A percentile compares a stretch with the other conserved stretches of the same genome.
These are phyloP conservation scores for Protoeuglena noctilucae DNA, from an alignment of 139 green algal genomes.

Conservation along the genomic window DNA sequence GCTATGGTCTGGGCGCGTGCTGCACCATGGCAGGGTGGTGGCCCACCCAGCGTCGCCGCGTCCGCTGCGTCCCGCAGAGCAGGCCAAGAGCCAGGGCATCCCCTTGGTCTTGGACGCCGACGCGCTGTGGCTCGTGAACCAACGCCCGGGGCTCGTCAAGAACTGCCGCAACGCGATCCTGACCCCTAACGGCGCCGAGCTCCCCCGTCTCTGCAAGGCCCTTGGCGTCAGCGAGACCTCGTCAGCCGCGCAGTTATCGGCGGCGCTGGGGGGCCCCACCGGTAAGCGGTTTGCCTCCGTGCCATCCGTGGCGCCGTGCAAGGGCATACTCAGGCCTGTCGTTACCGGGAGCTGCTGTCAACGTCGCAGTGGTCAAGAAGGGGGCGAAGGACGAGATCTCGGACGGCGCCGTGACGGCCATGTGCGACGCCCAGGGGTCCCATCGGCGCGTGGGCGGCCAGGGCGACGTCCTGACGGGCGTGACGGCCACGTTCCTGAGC, in stretches of 20 bases:
- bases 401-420: not conserved
- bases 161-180: conserved; percentile 24
- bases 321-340: conserved; percentile 5
- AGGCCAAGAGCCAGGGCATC: not conserved
- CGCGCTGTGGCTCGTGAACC: conserved; percentile 5
- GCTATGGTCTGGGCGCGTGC: not conserved
- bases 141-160: conserved; percentile 18
- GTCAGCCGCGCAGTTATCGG: no score
- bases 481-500: conserved; percentile 5
- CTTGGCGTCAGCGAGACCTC: conserved; percentile 16
- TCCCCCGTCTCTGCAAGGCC: conserved; percentile 21
- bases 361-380: conserved; percentile 39
- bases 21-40: not conserved
- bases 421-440: conserved; percentile 11
- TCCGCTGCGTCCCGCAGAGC: no score
- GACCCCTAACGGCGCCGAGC: conserved; percentile 40
- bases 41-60: not conserved
- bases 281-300: not conserved
- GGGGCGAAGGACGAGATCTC: conserved; percentile 24
- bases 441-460: conserved; percentile 39
- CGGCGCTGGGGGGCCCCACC: conserved; percentile 19
- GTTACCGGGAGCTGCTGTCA: no score
- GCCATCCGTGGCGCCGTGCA: no score
- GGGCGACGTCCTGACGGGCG: conserved; percentile 32
- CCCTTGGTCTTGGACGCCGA: conserved; percentile 14